Evolutionary conservation across 306 rosid genomes (phyloP), one percentile per base, ranked within the genome.

Genomic region (Corylus avellana): DNA sequence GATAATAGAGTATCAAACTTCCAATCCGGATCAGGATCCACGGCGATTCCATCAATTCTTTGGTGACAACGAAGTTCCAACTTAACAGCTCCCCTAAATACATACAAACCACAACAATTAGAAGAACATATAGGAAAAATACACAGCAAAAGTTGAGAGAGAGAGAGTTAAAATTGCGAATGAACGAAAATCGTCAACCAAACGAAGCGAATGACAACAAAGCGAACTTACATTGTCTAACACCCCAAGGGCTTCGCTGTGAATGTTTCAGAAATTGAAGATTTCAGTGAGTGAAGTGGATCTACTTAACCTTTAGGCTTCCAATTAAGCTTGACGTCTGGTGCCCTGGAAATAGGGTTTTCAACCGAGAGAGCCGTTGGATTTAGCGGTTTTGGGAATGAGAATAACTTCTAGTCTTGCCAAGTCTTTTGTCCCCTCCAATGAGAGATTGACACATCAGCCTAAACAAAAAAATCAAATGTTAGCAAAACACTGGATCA

Each of bases 11-110:
- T 87, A 67, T 90, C 88, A 48, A 88, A 93, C 62, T 54, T 88
- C 97, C 93, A 93, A 91, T 93, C 90, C 27, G 98, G 94, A n/a
- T 84, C 88, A 2, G 97, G 98, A 37, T 93, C 97, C 39, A 51
- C 81, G 5, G 80, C 57, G 17, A 91, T 46, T 72, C 88, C 92
- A 75, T 82, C 84, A 3, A 77, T 82, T 17, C 81, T 80, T 53
- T 62, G 81, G 47, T 91, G 84, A 79, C 73, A 76, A 81, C 75
- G 86, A 78, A 89, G 89, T 53, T 80, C 82, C 85, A 93, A 83
- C 81, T 86, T 80, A 49, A 91, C 32, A 57, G 82, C 86, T 72
- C 89, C 96, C 94, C 96, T 92, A 51, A 63, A 72, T 20, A 79
- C 74, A 80, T 35, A 70, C 1, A 85, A 27, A 39, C 32, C 59